Evolutionary conservation across 2,329 filamentous ascomycete genomes (phyloP).

Genomic region (Xylariaceae sp.): DNA sequence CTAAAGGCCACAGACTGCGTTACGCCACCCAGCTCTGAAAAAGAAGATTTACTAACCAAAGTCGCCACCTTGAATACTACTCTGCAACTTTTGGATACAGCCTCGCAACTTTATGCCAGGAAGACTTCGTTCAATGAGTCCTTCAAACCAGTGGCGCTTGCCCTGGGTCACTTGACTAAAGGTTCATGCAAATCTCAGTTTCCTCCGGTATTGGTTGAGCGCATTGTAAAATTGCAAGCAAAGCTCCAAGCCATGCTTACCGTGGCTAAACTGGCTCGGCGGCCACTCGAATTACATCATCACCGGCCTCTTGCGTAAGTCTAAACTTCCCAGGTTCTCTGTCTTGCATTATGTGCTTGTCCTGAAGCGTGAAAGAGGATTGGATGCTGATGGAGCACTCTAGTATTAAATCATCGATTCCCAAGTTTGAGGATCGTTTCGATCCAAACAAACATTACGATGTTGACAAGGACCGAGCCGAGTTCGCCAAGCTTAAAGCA

Average conservation of each 20-base stretch:
- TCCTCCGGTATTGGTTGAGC: slow-evolving; percentile 50
- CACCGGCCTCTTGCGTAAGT: slow-evolving; percentile 76
- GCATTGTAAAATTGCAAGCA: slow-evolving; percentile 49
- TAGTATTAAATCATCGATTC: slow-evolving; percentile 61
- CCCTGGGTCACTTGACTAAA: slow-evolving; percentile 67
- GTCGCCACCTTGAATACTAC: slow-evolving; percentile 68
- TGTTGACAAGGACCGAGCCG: slow-evolving; percentile 86
- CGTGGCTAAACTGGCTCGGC: slow-evolving; percentile 69
- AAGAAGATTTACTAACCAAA: slow-evolving; percentile 48
- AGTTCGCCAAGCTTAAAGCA: slow-evolving; percentile 81
- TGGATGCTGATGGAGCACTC: slow-evolving; percentile 8
- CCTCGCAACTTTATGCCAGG: slow-evolving; percentile 75
- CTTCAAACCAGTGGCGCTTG: slow-evolving; percentile 68
- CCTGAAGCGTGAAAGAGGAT: too few relatives aligned
- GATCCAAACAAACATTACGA: slow-evolving; percentile 98
- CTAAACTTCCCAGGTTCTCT: slow-evolving; percentile 63
- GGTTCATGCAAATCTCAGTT: slow-evolving; percentile 59
- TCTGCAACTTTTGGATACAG: slow-evolving; percentile 68
- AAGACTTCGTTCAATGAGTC: slow-evolving; percentile 81
- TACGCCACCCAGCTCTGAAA: slow-evolving; percentile 37
- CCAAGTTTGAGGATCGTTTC: slow-evolving; percentile 95
- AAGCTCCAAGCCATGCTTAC: slow-evolving; percentile 63
- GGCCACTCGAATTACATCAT: slow-evolving; percentile 85
- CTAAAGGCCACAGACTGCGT: slow-evolving; percentile 67
- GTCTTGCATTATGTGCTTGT: background rate